Evolutionary conservation across 2,329 filamentous ascomycete species (phyloP).

Genomic region (Ophiostoma pallidulum): DNA sequence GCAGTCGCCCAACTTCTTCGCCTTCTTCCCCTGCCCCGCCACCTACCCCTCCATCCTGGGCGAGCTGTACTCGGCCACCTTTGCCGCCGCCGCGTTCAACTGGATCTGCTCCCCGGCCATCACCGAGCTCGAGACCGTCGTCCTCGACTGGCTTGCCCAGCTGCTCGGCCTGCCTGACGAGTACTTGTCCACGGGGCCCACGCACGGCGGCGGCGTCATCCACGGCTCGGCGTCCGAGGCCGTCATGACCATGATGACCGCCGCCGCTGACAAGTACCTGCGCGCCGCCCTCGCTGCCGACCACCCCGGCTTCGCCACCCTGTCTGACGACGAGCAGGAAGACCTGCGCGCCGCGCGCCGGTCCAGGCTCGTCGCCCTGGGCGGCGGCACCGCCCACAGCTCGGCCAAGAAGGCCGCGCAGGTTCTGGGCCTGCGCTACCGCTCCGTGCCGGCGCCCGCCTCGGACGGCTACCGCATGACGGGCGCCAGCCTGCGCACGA

Average conservation of each 20-base stretch:
- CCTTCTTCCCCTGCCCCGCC: constrained; percentile 79
- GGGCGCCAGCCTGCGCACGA: constrained; percentile 48
- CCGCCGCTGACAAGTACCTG: constrained; percentile 73
- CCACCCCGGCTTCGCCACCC: constrained; percentile 24
- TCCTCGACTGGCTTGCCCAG: constrained; percentile 84
- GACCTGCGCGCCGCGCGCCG: constrained; percentile 59
- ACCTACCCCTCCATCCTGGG: constrained; percentile 81
- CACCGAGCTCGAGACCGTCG: constrained; percentile 86
- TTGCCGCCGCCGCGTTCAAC: constrained; percentile 89
- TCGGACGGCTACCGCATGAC: constrained; percentile 62
- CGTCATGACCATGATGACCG: constrained; percentile 76
- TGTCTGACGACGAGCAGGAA: constrained; percentile 46
- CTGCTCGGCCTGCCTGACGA: constrained; percentile 62
- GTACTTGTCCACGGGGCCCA: constrained; percentile 64
- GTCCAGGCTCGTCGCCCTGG: constrained; percentile 68
- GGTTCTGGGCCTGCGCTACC: constrained; percentile 76
- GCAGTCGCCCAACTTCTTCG: constrained; percentile 89
- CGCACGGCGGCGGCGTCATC: constrained; percentile 77
- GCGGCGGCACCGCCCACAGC: constrained; percentile 70
- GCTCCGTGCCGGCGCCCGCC: constrained; percentile 53
- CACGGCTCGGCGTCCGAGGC: constrained; percentile 87
- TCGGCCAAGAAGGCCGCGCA: constrained; percentile 80
- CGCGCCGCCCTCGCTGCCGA: constrained; percentile 29
- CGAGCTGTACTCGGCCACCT: constrained; percentile 83
- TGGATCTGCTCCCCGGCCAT: constrained; percentile 91